phyloP scores from a whole-genome alignment of 805 yeast species.

The Starmerella sp. region DNA sequence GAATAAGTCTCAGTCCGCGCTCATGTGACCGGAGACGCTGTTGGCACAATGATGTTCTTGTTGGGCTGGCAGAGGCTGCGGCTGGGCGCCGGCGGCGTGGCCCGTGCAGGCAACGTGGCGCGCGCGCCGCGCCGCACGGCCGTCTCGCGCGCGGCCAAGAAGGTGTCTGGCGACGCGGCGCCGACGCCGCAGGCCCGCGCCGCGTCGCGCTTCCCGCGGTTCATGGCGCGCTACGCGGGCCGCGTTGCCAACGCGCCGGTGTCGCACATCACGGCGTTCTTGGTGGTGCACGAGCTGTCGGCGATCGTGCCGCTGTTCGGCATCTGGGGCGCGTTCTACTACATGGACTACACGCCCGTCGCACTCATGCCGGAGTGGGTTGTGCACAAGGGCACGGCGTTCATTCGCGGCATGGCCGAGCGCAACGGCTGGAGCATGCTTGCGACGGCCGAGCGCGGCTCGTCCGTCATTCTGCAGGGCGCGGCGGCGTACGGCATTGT shows the following conservation, averaged over 20 bases:
- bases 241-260: constrained; percentile 46
- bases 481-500: constrained; percentile 65
- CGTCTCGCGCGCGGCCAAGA: constrained; percentile 25
- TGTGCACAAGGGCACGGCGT: constrained; percentile 45
- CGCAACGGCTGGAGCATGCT: constrained; percentile 26
- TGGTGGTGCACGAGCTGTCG: constrained; percentile 60
- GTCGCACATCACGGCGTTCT: constrained; percentile 50
- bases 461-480: constrained; percentile 53
- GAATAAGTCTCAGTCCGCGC: too few species aligned
- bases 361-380: constrained; percentile 47
- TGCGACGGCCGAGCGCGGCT: constrained; percentile 39
- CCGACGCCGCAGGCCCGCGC: constrained; percentile 2
- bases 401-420: constrained; percentile 40
- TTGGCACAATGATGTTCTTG: background rate
- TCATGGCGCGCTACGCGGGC: constrained; percentile 40
- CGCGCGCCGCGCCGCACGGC: constrained; percentile 7
- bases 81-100: background rate
- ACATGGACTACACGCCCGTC: constrained; percentile 41
- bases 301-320: constrained; percentile 63
- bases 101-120: background rate
- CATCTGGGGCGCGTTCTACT: constrained; percentile 56
- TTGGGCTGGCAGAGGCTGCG: constrained; percentile 1
- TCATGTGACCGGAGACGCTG: background rate
- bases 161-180: constrained; percentile 13
- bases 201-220: constrained; percentile 36